Evolutionary conservation across 163 green algal species (phyloP).

Genomic region (Scenedesmus sp.): DNA sequence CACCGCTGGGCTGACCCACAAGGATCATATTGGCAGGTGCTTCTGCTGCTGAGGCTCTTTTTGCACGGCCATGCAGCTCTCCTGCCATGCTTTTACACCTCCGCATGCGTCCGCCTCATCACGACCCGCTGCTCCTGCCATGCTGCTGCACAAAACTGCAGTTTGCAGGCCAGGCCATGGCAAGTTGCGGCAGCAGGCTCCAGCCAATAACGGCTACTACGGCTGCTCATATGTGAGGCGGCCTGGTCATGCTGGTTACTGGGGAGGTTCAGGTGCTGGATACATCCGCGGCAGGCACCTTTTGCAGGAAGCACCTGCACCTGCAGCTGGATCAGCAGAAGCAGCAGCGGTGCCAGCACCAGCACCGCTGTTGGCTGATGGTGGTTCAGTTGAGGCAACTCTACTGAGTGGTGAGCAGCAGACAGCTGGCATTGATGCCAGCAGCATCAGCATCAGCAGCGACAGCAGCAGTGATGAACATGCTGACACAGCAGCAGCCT

Average conservation of each 20-base stretch:
- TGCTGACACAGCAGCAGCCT: neutral
- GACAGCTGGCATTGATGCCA: neutral
- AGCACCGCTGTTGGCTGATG: neutral
- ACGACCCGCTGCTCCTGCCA: neutral
- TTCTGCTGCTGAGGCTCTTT: neutral
- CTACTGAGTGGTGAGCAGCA: neutral
- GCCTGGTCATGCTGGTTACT: neutral
- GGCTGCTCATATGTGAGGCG: neutral
- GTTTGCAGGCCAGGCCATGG: constrained; percentile 36
- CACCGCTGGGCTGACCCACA: neutral
- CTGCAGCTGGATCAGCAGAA: neutral
- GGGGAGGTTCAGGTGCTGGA: neutral
- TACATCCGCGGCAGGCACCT: constrained; percentile 9
- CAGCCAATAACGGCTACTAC: constrained; percentile 18
- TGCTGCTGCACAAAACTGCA: neutral
- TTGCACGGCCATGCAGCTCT: neutral
- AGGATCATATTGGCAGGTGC: neutral
- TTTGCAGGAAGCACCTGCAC: neutral
- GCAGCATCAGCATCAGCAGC: neutral
- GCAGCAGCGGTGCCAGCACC: constrained; percentile 4
- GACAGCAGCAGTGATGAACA: neutral
- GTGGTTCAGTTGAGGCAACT: neutral
- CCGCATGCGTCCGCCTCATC: neutral
- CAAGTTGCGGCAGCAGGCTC: constrained; percentile 9
- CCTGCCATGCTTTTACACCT: neutral